A percentile compares a stretch with the other conserved stretches of the same genome.
Conservation (phyloP, 164 flowering plant species). For the Tetrastigma voinierianum region DNA sequence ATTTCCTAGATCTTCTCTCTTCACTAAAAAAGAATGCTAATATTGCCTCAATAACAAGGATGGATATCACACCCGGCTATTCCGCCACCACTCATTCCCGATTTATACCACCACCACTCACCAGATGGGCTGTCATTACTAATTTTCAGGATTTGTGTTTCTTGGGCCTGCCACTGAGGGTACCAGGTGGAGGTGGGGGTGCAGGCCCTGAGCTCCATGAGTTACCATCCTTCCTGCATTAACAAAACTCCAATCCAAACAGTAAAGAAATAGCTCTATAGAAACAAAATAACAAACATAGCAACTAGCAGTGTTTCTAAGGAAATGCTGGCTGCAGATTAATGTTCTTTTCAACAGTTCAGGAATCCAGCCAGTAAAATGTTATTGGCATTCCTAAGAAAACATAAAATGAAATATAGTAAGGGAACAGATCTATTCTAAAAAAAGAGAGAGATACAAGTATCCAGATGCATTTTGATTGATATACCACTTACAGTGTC, state of each 20-base stretch:
- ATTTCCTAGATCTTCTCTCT: slow-evolving; percentile 59
- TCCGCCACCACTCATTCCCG: slow-evolving; percentile 81
- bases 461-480: not conserved
- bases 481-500: slow-evolving; percentile 58
- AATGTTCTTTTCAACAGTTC: slow-evolving; percentile 53
- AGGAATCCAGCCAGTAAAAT: slow-evolving; percentile 87
- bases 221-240: slow-evolving; percentile 64
- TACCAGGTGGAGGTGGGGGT: slow-evolving; percentile 93
- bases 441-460: not conserved
- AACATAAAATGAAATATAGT: not conserved
- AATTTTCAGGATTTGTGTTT: slow-evolving; percentile 42
- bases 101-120: slow-evolving; percentile 36
- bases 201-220: slow-evolving; percentile 72
- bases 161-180: slow-evolving; percentile 37
- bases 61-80: slow-evolving; percentile 77
- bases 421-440: not conserved
- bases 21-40: slow-evolving; percentile 69
- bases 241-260: slow-evolving; percentile 11
- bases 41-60: slow-evolving; percentile 74
- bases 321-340: slow-evolving; percentile 63
- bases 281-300: not conserved
- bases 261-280: not conserved
- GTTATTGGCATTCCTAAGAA: slow-evolving; percentile 76
- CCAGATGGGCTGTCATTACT: slow-evolving; percentile 33
- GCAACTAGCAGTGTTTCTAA: not conserved